A percentile compares a stretch with the other conserved stretches of the same genome.
phyloP scores from a whole-genome alignment of 192 early-diverging fungal genomes.

The Funneliformis geosporum region DNA sequence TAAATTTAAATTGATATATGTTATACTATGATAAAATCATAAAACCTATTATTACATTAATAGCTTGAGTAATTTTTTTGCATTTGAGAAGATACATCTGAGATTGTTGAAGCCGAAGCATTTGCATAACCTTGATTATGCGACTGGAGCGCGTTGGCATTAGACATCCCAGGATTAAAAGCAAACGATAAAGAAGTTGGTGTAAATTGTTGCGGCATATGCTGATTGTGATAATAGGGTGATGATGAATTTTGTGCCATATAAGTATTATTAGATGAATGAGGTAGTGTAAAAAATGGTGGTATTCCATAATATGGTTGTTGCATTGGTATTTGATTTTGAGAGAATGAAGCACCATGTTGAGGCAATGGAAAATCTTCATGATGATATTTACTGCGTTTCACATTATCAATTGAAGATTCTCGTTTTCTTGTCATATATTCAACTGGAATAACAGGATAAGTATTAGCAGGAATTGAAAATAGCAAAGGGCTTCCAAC shows the following conservation, averaged over 20 bases:
- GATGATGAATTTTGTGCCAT: not conserved
- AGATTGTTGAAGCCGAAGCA: not conserved
- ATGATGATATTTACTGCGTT: not conserved
- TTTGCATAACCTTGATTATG: not conserved
- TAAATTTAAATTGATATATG: no score
- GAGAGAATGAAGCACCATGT: not conserved
- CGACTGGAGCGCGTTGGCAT: not conserved
- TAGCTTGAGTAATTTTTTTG: no score
- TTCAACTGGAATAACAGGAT: not conserved
- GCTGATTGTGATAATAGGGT: not conserved
- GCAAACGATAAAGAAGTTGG: not conserved
- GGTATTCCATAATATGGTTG: conserved; percentile 2
- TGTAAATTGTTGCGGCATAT: not conserved
- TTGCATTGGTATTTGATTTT: not conserved
- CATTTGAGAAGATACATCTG: not conserved
- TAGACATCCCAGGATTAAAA: not conserved
- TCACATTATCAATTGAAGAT: not conserved
- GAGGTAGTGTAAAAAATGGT: not conserved
- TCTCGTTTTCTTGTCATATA: not conserved
- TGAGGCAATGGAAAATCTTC: not conserved
- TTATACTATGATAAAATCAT: no score
- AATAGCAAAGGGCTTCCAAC: not conserved
- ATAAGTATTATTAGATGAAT: not conserved
- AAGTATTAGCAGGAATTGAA: conserved; percentile 13
- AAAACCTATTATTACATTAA: no score